phyloP scores from a whole-genome alignment of 1,139 yeast genomes.

The Yamadazyma epiphylla region DNA sequence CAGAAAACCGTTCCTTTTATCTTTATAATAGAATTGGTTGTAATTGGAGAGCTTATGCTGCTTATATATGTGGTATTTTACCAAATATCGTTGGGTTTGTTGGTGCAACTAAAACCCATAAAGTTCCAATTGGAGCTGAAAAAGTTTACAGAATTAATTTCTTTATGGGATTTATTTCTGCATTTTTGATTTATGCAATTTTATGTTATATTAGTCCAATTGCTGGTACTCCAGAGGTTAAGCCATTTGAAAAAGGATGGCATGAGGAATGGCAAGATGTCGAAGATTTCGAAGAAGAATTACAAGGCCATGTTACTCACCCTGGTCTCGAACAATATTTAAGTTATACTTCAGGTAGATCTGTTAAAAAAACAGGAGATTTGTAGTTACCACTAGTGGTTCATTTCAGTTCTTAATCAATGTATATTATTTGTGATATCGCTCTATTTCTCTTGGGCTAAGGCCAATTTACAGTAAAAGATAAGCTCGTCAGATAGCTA shows the following conservation, averaged over 20 bases:
- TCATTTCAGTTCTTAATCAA: no score
- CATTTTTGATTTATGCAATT: constrained; percentile 48
- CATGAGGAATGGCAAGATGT: constrained; percentile 58
- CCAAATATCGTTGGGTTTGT: constrained; percentile 89
- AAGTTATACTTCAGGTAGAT: constrained; percentile 6
- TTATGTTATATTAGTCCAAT: constrained; percentile 56
- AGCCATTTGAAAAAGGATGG: constrained; percentile 58
- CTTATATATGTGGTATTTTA: constrained; percentile 69
- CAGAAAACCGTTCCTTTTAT: constrained; percentile 39
- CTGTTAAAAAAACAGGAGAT: no score
- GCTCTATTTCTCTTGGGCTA: no score
- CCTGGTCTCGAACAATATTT: constrained; percentile 8
- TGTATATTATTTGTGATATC: no score
- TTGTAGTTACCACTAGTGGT: no score
- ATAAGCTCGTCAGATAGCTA: no score
- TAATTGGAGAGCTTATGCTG: constrained; percentile 79
- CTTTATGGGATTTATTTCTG: constrained; percentile 65
- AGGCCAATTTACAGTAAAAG: no score
- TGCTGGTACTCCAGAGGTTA: constrained; percentile 52
- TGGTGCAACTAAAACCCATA: constrained; percentile 63
- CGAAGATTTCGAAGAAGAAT: constrained; percentile 55
- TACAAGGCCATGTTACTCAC: constrained; percentile 30
- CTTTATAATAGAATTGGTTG: constrained; percentile 59
- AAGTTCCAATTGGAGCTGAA: constrained; percentile 78
- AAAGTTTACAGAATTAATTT: constrained; percentile 69